Conservation (phyloP, 164 flowering plant genomes). For the Stephania yunnanensis region DNA sequence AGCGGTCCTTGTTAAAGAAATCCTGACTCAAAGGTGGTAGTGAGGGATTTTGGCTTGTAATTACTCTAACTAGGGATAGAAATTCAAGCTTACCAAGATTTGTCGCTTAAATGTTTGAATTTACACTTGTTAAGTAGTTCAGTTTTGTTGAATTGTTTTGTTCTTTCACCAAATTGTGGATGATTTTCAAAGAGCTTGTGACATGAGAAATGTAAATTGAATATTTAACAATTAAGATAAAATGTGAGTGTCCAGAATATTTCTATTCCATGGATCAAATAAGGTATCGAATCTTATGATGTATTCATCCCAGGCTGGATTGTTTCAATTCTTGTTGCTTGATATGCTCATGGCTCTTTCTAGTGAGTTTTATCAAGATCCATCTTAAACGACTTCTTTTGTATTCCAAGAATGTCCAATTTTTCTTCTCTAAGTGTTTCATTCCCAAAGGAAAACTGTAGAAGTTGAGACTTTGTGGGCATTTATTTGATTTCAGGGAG, state of each 20-base stretch:
- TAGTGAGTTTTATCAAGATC: neutral
- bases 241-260: too few relatives aligned
- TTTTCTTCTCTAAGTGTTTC: neutral
- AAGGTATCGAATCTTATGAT: neutral
- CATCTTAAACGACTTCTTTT: neutral
- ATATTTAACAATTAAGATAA: too few relatives aligned
- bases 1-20: too few relatives aligned
- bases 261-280: neutral
- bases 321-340: neutral
- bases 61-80: too few relatives aligned
- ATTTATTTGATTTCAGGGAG: neutral
- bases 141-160: neutral
- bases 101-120: too few relatives aligned
- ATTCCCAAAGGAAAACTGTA: neutral
- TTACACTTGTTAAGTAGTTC: neutral
- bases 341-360: neutral
- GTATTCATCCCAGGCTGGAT: neutral
- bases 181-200: too few relatives aligned
- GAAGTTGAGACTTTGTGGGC: neutral
- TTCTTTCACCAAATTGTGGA: too few relatives aligned
- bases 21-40: too few relatives aligned
- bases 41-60: too few relatives aligned
- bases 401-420: neutral
- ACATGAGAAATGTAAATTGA: too few relatives aligned
- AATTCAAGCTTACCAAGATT: too few relatives aligned